Conservation (phyloP, 495 filamentous ascomycete species). For the Xylaria sp. region DNA sequence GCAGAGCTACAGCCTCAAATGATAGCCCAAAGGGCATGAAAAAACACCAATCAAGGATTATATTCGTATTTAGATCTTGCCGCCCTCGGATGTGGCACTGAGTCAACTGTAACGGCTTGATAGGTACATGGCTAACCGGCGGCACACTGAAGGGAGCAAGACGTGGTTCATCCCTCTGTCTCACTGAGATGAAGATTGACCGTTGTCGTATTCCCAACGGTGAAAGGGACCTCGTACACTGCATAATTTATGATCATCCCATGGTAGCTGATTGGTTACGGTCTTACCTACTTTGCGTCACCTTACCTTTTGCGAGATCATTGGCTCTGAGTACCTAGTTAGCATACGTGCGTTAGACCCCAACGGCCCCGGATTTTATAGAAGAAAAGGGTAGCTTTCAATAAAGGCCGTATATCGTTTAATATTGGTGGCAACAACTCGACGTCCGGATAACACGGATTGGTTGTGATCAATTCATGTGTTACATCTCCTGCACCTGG, state of each 20-base stretch:
- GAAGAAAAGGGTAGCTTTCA: neutral
- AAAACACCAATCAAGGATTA: too few species aligned
- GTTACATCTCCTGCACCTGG: neutral
- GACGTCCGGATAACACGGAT: neutral
- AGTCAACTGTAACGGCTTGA: slow-evolving; percentile 3
- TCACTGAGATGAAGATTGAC: neutral
- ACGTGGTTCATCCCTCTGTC: neutral
- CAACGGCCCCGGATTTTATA: neutral
- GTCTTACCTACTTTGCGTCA: neutral
- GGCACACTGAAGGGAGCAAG: slow-evolving; percentile 5
- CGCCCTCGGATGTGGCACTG: neutral
- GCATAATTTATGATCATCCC: neutral
- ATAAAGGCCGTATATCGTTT: neutral
- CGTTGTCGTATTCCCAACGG: neutral
- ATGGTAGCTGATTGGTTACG: neutral
- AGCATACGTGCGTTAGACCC: neutral
- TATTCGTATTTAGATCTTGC: neutral
- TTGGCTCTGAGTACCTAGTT: neutral
- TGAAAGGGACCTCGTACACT: neutral
- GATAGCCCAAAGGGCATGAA: neutral
- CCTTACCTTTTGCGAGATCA: neutral
- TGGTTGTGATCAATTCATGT: neutral
- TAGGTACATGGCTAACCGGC: neutral
- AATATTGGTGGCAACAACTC: neutral
- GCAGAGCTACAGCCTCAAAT: neutral